These are phyloP conservation scores for Trichoderma sp. DNA, from an alignment of 2,329 filamentous ascomycete species.

Conservation along the genomic window DNA sequence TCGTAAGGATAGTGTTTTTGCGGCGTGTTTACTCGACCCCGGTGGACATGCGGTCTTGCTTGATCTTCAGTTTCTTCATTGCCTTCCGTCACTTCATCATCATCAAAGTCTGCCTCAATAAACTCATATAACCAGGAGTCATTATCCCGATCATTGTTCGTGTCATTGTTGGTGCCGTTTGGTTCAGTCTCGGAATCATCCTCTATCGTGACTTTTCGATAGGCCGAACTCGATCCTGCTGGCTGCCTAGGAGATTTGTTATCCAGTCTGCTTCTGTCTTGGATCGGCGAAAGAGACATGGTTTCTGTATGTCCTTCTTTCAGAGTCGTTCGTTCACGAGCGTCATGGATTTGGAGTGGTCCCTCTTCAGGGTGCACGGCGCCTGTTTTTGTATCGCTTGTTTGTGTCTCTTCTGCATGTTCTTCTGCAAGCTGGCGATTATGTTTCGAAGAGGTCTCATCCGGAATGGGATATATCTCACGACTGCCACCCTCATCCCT, in stretches of 20 bases:
- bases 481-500: not conserved
- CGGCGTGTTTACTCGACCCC: not conserved
- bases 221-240: not conserved
- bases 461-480: too few species aligned
- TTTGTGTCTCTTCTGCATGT: too few species aligned
- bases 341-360: too few species aligned
- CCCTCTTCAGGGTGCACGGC: too few species aligned
- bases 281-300: too few species aligned
- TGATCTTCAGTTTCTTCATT: fast-evolving
- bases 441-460: too few species aligned
- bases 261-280: not conserved
- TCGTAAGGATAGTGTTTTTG: not conserved
- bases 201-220: not conserved
- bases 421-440: not conserved
- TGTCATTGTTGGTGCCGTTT: not conserved
- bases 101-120: not conserved
- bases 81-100: not conserved
- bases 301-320: too few species aligned
- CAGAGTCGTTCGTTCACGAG: too few species aligned
- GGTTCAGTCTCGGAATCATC: not conserved
- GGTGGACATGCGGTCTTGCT: fast-evolving
- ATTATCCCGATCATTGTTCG: not conserved
- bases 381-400: too few species aligned
- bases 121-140: not conserved
- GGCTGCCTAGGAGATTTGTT: too few species aligned